Evolutionary conservation across 441 rosid genomes (phyloP).

Genomic region (Brassica balearica): DNA sequence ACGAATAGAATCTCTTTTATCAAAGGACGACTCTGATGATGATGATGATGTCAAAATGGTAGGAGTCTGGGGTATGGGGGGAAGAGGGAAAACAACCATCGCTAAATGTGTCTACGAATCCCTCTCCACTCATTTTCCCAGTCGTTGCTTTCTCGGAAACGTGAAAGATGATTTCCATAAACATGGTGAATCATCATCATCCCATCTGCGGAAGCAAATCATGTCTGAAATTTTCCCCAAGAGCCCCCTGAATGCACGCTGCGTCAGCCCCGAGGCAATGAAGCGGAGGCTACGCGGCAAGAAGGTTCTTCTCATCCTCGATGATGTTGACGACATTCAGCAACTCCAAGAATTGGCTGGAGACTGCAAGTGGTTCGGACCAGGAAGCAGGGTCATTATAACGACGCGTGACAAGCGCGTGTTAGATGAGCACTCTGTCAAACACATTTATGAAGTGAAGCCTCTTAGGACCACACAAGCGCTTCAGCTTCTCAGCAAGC

Average conservation of each 20-base stretch:
- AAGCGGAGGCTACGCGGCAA: background rate
- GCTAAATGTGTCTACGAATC: conserved; percentile 22
- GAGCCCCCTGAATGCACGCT: background rate
- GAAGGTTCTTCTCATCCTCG: background rate
- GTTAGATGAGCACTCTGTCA: background rate
- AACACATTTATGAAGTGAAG: background rate
- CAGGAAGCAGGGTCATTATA: background rate
- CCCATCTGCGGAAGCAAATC: background rate
- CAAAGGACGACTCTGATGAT: background rate
- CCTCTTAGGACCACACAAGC: background rate
- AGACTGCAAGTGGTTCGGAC: background rate
- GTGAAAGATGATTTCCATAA: background rate
- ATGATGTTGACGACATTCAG: background rate
- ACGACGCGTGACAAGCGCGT: background rate
- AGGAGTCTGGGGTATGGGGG: conserved; percentile 43
- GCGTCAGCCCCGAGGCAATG: background rate
- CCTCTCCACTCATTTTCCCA: background rate
- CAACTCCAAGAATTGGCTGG: background rate
- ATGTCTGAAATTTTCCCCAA: background rate
- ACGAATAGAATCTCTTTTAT: conserved; percentile 13
- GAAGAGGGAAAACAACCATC: conserved; percentile 38
- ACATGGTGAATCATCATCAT: background rate
- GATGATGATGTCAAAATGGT: conserved; percentile 27
- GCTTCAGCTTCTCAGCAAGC: background rate
- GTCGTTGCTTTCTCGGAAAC: background rate